Evolutionary conservation across 495 filamentous ascomycete species (phyloP).

Genomic region (Aspergillus bertholletiae): DNA sequence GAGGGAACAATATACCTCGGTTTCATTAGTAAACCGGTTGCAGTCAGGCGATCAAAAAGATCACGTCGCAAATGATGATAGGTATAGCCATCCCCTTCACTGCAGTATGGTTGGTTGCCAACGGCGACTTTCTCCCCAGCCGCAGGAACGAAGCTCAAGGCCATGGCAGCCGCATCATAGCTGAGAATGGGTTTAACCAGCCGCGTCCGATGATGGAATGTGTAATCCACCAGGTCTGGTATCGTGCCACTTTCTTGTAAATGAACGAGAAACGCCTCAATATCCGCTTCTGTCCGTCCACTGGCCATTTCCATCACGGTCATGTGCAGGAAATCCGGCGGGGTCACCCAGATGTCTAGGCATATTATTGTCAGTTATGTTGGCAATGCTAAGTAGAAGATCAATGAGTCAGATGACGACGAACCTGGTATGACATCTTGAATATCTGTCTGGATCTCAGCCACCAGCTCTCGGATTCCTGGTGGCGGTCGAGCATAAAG

Average conservation of each 20-base stretch:
- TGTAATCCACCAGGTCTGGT: conserved; percentile 58
- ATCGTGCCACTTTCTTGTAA: conserved; percentile 46
- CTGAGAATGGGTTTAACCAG: conserved; percentile 80
- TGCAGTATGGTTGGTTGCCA: conserved; percentile 2
- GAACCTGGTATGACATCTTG: conserved; percentile 60
- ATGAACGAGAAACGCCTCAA: conserved; percentile 52
- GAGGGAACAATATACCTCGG: conserved; percentile 83
- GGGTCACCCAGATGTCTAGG: conserved; percentile 72
- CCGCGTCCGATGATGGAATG: conserved; percentile 58
- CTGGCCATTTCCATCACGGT: conserved; percentile 81
- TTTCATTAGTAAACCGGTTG: conserved; percentile 56
- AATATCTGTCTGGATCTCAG: conserved; percentile 64
- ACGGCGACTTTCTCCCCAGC: conserved; percentile 46
- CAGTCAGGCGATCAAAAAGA: conserved; percentile 56
- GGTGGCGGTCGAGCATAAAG: conserved; percentile 84
- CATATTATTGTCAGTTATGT: not conserved
- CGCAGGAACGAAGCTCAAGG: conserved; percentile 80
- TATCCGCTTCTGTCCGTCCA: conserved; percentile 58
- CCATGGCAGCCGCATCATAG: conserved; percentile 80
- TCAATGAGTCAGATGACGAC: conserved; percentile 17
- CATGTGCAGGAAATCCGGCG: conserved; percentile 70
- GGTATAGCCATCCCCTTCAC: conserved; percentile 58
- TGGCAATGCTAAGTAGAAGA: not conserved
- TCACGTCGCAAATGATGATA: conserved; percentile 90
- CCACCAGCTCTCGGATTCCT: conserved; percentile 61